Percentiles rank a stretch among this genome's conserved stretches.
Evolutionary conservation across 768 basidiomycete genomes (phyloP).

Genomic region (Tulasnella sp.): DNA sequence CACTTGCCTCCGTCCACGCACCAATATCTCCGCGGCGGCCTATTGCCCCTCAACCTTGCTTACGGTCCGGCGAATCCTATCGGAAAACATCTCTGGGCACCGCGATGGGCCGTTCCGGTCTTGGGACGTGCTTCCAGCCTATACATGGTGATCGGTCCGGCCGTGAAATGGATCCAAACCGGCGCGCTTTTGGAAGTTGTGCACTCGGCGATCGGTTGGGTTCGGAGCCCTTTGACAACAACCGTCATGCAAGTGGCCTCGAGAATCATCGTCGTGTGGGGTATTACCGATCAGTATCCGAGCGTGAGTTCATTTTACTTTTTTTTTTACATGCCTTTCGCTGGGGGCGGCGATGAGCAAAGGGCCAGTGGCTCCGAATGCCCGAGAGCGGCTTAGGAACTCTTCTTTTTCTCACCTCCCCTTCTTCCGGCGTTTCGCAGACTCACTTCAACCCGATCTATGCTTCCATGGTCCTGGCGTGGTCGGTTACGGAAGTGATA

Average conservation of each 20-base stretch:
- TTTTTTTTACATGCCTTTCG: slow-evolving; percentile 9
- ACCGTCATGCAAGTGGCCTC: slow-evolving; percentile 77
- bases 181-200: slow-evolving; percentile 78
- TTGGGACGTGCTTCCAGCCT: slow-evolving; percentile 55
- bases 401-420: background rate
- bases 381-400: slow-evolving; percentile 34
- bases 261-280: slow-evolving; percentile 82
- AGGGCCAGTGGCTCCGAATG: slow-evolving; percentile 19
- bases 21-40: slow-evolving; percentile 28
- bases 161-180: slow-evolving; percentile 73
- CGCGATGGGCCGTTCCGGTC: slow-evolving; percentile 33
- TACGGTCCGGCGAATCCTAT: slow-evolving; percentile 39
- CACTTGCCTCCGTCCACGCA: slow-evolving; percentile 30
- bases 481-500: slow-evolving; percentile 87
- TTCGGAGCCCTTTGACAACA: slow-evolving; percentile 69
- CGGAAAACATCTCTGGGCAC: background rate
- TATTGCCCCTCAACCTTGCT: slow-evolving; percentile 23
- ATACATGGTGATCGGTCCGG: slow-evolving; percentile 57
- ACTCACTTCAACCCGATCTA: slow-evolving; percentile 73
- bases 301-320: slow-evolving; percentile 45
- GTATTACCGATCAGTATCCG: slow-evolving; percentile 61
- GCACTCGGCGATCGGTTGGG: slow-evolving; percentile 75
- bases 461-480: slow-evolving; percentile 87
- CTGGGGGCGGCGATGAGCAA: background rate
- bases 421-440: slow-evolving; percentile 39